phyloP scores from a whole-genome alignment of 331 rosid species.

The Rhamnella rubrinervis region DNA sequence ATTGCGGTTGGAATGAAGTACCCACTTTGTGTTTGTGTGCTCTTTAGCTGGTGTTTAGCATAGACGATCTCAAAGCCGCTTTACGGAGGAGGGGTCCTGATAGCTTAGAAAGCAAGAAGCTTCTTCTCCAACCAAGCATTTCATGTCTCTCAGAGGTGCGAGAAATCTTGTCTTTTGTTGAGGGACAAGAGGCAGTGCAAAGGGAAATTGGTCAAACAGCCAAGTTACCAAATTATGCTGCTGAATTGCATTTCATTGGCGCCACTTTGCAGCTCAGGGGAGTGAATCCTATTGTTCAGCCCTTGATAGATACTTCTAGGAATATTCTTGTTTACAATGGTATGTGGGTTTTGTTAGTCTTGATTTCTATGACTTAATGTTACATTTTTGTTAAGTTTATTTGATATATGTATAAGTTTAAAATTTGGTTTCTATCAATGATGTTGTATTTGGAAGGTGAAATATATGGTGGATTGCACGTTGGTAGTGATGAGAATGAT shows the following conservation, averaged over 20 bases:
- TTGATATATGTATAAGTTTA: slow-evolving; percentile 1
- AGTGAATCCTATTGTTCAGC: slow-evolving; percentile 60
- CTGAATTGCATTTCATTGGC: slow-evolving; percentile 61
- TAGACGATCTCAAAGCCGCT: slow-evolving; percentile 60
- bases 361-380: not conserved
- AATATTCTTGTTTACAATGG: slow-evolving; percentile 82
- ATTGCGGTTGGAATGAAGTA: not conserved
- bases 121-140: slow-evolving; percentile 34
- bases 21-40: not conserved
- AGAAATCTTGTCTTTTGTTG: slow-evolving; percentile 38
- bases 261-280: slow-evolving; percentile 89
- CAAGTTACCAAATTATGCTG: slow-evolving; percentile 15
- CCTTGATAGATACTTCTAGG: slow-evolving; percentile 51
- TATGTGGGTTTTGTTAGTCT: slow-evolving; percentile 9
- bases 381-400: not conserved
- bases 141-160: slow-evolving; percentile 14
- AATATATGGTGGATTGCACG: slow-evolving; percentile 72
- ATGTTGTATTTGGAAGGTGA: slow-evolving; percentile 54
- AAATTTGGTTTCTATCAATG: not conserved
- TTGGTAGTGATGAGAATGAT: slow-evolving; percentile 63
- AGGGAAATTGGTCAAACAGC: slow-evolving; percentile 12
- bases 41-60: slow-evolving; percentile 39
- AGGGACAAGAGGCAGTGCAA: slow-evolving; percentile 28
- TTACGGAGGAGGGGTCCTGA: slow-evolving; percentile 88
- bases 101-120: slow-evolving; percentile 59